Conservation (phyloP, 208 protist species). For the Crithidia expoeki region DNA sequence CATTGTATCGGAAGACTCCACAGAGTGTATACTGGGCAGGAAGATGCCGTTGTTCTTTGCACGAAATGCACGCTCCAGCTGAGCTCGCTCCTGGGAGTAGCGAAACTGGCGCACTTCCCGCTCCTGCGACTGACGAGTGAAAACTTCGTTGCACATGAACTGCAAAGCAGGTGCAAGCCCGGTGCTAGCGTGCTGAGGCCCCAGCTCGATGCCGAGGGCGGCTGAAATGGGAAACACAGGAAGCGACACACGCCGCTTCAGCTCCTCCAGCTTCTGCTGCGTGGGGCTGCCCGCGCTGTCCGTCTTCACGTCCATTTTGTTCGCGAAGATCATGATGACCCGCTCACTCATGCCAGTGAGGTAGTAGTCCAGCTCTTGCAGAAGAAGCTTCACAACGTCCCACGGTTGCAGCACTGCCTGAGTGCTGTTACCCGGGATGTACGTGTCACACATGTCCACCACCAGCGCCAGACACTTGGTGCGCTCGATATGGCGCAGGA, state of each 20-base stretch:
- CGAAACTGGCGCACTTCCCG: constrained; percentile 40
- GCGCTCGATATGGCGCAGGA: constrained; percentile 92
- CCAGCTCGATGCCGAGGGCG: constrained; percentile 67
- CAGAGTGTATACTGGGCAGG: constrained; percentile 12
- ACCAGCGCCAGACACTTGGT: constrained; percentile 87
- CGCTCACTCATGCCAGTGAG: constrained; percentile 63
- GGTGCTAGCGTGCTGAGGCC: constrained; percentile 49
- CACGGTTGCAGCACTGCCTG: constrained; percentile 62
- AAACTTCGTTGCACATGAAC: constrained; percentile 75
- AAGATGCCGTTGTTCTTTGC: constrained; percentile 74
- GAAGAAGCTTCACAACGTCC: constrained; percentile 82
- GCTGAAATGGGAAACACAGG: constrained; percentile 93
- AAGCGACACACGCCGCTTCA: constrained; percentile 56
- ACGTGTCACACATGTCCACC: constrained; percentile 88
- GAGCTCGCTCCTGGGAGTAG: constrained; percentile 33
- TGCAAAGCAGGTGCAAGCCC: constrained; percentile 65
- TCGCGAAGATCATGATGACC: constrained; percentile 87
- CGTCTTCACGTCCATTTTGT: constrained; percentile 90
- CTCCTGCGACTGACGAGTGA: constrained; percentile 55
- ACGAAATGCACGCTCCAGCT: constrained; percentile 68
- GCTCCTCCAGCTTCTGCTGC: constrained; percentile 64
- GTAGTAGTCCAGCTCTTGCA: constrained; percentile 90
- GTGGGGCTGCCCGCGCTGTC: constrained; percentile 56
- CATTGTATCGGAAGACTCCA: not conserved
- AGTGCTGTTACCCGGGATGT: constrained; percentile 37